Evolutionary conservation across 2,329 filamentous ascomycete species (phyloP).

Genomic region (Thelonectria rubi): DNA sequence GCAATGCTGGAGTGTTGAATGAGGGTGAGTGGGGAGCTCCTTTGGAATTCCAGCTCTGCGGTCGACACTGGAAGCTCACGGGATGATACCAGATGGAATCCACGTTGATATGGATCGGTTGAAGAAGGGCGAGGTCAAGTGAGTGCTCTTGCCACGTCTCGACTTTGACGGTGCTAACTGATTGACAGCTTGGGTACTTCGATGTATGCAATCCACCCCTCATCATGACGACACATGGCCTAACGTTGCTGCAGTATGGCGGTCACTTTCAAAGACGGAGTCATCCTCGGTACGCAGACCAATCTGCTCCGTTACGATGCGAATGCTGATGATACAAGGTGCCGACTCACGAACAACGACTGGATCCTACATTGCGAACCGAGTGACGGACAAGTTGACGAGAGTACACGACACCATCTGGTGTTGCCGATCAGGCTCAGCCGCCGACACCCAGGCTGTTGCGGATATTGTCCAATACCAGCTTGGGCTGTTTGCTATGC

Average conservation of each 20-base stretch:
- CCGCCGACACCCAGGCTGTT: slow-evolving; percentile 96
- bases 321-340: slow-evolving; percentile 57
- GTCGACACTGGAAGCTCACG: slow-evolving; percentile 36
- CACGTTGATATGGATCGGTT: slow-evolving; percentile 98
- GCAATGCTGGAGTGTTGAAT: slow-evolving; percentile 68
- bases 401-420: slow-evolving; percentile 99
- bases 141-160: slow-evolving; percentile 51
- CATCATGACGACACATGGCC: slow-evolving; percentile 39
- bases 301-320: background rate
- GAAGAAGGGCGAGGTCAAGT: slow-evolving; percentile 99
- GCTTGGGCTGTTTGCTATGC: slow-evolving; percentile 89
- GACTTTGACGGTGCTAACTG: slow-evolving; percentile 41
- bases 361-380: slow-evolving; percentile 97
- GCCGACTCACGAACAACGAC: slow-evolving; percentile 98
- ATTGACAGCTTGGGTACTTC: slow-evolving; percentile 86
- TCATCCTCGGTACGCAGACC: slow-evolving; percentile 77
- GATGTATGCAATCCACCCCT: slow-evolving; percentile 70
- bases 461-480: slow-evolving; percentile 99
- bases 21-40: slow-evolving; percentile 60
- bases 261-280: slow-evolving; percentile 97
- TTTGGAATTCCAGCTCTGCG: slow-evolving; percentile 32
- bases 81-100: slow-evolving; percentile 81
- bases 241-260: slow-evolving; percentile 77
- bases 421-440: slow-evolving; percentile 98
- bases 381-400: slow-evolving; percentile 99